Evolutionary conservation across 2,329 filamentous ascomycete genomes (phyloP), one percentile per base, ranked within the genome.

Genomic region (Aspergillus sp.): DNA sequence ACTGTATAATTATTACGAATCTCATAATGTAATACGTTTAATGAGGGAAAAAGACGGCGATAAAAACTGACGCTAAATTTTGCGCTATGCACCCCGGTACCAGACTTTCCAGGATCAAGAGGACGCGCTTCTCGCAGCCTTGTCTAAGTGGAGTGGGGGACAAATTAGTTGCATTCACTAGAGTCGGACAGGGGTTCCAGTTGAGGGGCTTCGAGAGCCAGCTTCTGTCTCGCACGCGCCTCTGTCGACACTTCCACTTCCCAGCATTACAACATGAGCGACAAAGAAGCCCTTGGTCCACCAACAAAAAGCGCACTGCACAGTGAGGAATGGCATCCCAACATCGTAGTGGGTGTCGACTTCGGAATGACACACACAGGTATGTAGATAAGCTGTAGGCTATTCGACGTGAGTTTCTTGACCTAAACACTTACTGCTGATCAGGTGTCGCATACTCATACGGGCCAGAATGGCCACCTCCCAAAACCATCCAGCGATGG

Each of bases 401-500:
- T 27, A 27, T 27, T 27, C 7, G 25, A 2, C 2, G 25, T 27
- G 25, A 3, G 25, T 3, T 27, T 27, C 25, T 27, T 27, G 25
- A 27, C 25, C 2, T 5, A 2, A 15, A 36, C 13, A 8, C 39
- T 42, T 8, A 42, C 39, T 42, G 39, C 17, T 11, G 36, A n/a
- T 30, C 23, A 69, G 75, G 73, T 7, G 74, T 76, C 39, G 73
- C 75, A 41, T 77, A 76, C 61, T 75, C 72, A 13, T 70, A 64
- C 54, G 71, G 63, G 13, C 74, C 74, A 32, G 69, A 73, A 64
- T 76, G 74, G 75, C 54, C 59, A 49, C 64, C 68, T 19, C 72
- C 73, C 1, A 74, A 69, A 54, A 70, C 70, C 5, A 72, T 77
- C 47, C 74, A 75, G 57, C 70, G 73, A 25, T 76, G 74, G 74